Conservation (phyloP, 768 basidiomycete genomes). For the Trametes meyenii region DNA sequence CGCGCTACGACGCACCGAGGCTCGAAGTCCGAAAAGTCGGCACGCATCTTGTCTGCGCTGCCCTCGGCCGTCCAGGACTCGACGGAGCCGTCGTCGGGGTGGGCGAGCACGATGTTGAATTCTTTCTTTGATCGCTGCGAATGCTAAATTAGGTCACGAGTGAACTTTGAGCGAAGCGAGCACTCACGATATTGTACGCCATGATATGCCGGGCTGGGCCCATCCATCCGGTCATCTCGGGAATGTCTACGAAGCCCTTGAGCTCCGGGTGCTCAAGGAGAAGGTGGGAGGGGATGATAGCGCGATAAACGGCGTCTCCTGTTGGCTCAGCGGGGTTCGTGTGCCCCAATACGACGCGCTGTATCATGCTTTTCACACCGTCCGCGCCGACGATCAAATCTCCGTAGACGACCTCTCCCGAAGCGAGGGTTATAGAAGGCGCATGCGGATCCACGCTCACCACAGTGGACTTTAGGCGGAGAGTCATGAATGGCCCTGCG, state of each 20-base stretch:
- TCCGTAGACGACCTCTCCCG: constrained; percentile 39
- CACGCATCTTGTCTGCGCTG: constrained; percentile 46
- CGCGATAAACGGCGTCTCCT: constrained; percentile 66
- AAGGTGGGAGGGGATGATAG: constrained; percentile 47
- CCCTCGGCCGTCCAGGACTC: constrained; percentile 48
- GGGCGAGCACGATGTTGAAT: constrained; percentile 42
- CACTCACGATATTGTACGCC: constrained; percentile 47
- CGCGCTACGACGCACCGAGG: constrained; percentile 35
- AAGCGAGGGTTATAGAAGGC: constrained; percentile 39
- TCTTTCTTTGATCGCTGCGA: constrained; percentile 38
- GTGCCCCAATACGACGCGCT: constrained; percentile 51
- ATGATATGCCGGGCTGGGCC: constrained; percentile 52
- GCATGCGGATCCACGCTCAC: constrained; percentile 35
- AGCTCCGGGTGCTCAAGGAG: constrained; percentile 57
- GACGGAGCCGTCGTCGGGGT: constrained; percentile 43
- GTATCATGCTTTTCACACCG: constrained; percentile 51
- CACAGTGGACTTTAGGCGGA: constrained; percentile 40
- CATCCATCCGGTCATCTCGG: constrained; percentile 63
- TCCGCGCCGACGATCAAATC: constrained; percentile 45
- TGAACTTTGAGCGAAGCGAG: neutral
- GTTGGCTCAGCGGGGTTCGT: constrained; percentile 51
- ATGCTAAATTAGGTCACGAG: neutral
- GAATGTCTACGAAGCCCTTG: constrained; percentile 48
- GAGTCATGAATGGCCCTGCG: constrained; percentile 33
- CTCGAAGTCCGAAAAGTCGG: constrained; percentile 45